Evolutionary conservation across 1,284 basidiomycete genomes (phyloP).

Genomic region (Apiotrichum laibachii): DNA sequence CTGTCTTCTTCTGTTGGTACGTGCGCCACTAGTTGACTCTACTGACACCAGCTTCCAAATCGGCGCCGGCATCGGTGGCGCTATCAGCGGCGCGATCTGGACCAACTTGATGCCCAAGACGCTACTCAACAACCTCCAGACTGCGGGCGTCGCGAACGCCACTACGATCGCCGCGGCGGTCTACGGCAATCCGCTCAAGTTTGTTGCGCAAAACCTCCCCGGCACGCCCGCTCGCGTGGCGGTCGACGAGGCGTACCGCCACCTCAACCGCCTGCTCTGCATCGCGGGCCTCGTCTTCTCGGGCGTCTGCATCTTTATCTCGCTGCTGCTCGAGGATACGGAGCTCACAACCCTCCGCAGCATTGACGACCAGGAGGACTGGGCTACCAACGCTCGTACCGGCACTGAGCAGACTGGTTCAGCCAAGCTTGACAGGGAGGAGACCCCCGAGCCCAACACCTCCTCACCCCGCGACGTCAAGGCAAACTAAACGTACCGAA

Average conservation of each 20-base stretch:
- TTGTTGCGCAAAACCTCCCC: conserved; percentile 34
- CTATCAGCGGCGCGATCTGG: conserved; percentile 53
- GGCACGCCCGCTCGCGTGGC: conserved; percentile 42
- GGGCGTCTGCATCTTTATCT: conserved; percentile 20
- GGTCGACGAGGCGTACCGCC: conserved; percentile 34
- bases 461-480: too few relatives aligned
- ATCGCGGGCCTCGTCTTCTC: conserved; percentile 34
- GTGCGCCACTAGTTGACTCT: too few relatives aligned
- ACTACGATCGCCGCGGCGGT: conserved; percentile 9
- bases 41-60: conserved; percentile 21
- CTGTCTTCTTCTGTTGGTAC: conserved; percentile 37
- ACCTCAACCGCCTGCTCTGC: conserved; percentile 32
- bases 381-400: not conserved
- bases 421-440: too few relatives aligned
- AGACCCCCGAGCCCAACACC: too few relatives aligned
- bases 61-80: conserved; percentile 48
- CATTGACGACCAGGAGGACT: conserved; percentile 37
- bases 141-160: conserved; percentile 1
- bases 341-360: conserved; percentile 7
- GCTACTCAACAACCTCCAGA: conserved; percentile 13
- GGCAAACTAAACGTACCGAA: too few relatives aligned
- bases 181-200: conserved; percentile 43
- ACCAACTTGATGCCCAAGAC: conserved; percentile 27
- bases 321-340: conserved; percentile 18
- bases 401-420: too few relatives aligned